A percentile compares a stretch with the other conserved stretches of the same genome.
These are phyloP conservation scores for Cordyceps pruinosa DNA, from an alignment of 2,329 filamentous ascomycete species.

Conservation along the genomic window DNA sequence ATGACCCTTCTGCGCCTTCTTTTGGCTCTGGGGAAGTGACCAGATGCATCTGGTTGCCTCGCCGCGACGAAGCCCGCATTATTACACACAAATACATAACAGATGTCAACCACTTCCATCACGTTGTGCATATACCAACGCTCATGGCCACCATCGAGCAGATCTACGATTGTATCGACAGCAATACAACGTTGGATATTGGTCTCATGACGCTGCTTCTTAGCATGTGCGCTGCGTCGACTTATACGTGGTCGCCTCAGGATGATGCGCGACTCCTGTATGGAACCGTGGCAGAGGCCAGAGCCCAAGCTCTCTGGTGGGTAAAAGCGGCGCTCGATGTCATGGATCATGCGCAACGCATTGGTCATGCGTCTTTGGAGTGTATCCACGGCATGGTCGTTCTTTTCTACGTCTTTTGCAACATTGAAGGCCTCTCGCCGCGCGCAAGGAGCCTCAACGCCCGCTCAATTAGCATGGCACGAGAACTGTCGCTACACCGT, in stretches of 20 bases:
- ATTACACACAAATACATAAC: constrained; percentile 25
- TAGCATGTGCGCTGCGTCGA: constrained; percentile 25
- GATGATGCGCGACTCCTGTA: constrained; percentile 24
- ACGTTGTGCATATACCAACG: constrained; percentile 25
- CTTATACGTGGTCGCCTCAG: constrained; percentile 25
- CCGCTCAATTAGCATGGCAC: constrained; percentile 23
- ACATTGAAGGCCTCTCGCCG: constrained; percentile 30
- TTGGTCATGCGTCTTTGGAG: constrained; percentile 25
- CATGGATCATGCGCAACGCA: constrained; percentile 28
- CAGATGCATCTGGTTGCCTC: constrained; percentile 29
- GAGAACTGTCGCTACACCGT: constrained; percentile 32
- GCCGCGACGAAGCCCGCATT: constrained; percentile 24
- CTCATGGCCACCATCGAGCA: constrained; percentile 23
- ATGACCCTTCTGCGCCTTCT: constrained; percentile 17
- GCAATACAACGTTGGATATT: constrained; percentile 18
- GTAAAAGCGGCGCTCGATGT: constrained; percentile 28
- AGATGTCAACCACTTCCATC: constrained; percentile 26
- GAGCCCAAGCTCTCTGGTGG: constrained; percentile 26
- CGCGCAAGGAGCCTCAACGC: constrained; percentile 26
- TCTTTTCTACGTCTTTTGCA: constrained; percentile 31
- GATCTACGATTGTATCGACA: constrained; percentile 24
- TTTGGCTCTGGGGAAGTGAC: constrained; percentile 22
- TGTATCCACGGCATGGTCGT: constrained; percentile 32
- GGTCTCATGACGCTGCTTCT: constrained; percentile 24
- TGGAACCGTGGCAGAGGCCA: constrained; percentile 21